Conservation (phyloP, 2,329 filamentous ascomycete species). For the Paracamarosporium sp. region DNA sequence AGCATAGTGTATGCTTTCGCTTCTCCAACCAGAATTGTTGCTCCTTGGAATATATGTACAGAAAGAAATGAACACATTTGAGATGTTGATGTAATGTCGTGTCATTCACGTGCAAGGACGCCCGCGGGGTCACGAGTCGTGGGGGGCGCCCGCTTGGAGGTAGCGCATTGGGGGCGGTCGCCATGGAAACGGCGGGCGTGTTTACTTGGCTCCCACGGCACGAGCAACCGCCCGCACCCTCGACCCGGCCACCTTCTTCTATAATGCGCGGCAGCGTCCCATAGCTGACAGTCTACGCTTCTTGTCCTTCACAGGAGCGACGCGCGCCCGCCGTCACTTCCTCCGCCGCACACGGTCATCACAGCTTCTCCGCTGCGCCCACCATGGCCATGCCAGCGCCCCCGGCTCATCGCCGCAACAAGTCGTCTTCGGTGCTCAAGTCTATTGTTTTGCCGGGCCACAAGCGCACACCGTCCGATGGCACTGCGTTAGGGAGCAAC, state of each 20-base stretch:
- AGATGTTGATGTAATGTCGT: background rate
- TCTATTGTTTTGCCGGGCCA: conserved; percentile 60
- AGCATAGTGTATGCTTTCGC: conserved; percentile 3
- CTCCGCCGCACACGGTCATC: conserved; percentile 10
- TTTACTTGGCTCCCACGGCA: conserved; percentile 13
- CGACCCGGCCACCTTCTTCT: conserved; percentile 23
- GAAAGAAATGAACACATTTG: background rate
- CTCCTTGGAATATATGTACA: background rate
- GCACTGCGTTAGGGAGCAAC: conserved; percentile 34
- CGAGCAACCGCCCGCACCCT: conserved; percentile 15
- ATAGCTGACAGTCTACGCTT: conserved; percentile 30
- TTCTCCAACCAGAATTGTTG: background rate
- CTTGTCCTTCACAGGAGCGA: conserved; percentile 19
- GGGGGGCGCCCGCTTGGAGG: background rate
- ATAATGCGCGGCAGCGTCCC: conserved; percentile 28
- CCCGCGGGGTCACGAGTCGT: no score
- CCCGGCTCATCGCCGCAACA: conserved; percentile 46
- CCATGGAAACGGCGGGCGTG: conserved; percentile 5
- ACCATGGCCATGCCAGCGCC: conserved; percentile 35
- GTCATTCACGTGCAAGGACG: no score
- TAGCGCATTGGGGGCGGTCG: conserved; percentile 2
- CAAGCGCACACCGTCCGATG: conserved; percentile 55
- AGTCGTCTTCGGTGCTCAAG: conserved; percentile 55
- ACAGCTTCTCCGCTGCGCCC: conserved; percentile 9
- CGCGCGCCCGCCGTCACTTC: conserved; percentile 12